phyloP scores from a whole-genome alignment of 2,329 filamentous ascomycete species.

The Pseudogymnoascus sp. region DNA sequence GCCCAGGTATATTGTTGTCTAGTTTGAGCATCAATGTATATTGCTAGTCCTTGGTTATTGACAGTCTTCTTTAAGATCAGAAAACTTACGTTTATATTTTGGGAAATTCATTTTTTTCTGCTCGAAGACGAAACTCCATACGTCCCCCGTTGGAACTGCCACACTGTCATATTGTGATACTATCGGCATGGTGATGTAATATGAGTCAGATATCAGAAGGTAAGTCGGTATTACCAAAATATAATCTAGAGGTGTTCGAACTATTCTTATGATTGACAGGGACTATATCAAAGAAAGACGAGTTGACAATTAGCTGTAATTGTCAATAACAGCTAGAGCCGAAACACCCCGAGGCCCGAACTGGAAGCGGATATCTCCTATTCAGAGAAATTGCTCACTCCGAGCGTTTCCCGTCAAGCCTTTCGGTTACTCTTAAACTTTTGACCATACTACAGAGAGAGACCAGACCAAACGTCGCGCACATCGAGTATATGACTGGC shows the following conservation, averaged over 20 bases:
- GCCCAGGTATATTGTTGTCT: conserved; percentile 59
- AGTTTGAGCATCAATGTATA: conserved; percentile 67
- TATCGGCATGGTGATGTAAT: background rate
- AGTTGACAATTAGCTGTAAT: background rate
- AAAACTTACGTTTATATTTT: background rate
- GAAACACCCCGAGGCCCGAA: background rate
- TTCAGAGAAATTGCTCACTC: background rate
- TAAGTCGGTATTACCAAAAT: background rate
- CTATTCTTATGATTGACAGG: background rate
- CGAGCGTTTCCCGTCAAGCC: background rate
- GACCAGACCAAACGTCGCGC: background rate
- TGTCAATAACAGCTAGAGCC: background rate
- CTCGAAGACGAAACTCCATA: background rate
- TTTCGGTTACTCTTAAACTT: background rate
- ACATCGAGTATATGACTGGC: background rate
- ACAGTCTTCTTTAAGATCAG: background rate
- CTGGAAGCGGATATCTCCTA: background rate
- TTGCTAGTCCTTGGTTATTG: conserved; percentile 41
- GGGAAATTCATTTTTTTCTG: background rate
- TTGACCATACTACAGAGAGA: background rate
- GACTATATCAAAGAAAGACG: background rate
- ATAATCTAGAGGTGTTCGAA: background rate
- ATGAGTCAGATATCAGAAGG: background rate
- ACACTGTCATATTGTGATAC: background rate
- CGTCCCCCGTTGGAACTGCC: background rate